Evolutionary conservation across 805 yeast genomes (phyloP).

Genomic region (Candida sakaeoensis): DNA sequence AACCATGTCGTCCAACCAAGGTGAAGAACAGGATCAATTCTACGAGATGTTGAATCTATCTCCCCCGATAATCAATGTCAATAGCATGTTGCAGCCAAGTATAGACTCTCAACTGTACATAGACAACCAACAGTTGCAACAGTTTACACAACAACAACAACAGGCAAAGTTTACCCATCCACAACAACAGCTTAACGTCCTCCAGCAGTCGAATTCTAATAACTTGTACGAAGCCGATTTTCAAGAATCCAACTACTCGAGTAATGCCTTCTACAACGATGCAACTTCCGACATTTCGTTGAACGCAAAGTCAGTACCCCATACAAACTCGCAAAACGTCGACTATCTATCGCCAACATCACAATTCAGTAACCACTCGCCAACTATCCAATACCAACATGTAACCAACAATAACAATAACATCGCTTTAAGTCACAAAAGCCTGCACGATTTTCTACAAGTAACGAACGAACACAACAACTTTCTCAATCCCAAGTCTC

Average conservation of each 20-base stretch:
- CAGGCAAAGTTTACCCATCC: too few species aligned
- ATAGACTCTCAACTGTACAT: neutral
- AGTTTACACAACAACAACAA: constrained; percentile 12
- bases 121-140: constrained; percentile 5
- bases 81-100: neutral
- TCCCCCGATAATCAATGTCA: constrained; percentile 17
- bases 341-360: constrained; percentile 13
- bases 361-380: constrained; percentile 1
- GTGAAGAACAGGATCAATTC: constrained; percentile 24
- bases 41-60: constrained; percentile 29
- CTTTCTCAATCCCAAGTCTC: constrained; percentile 19
- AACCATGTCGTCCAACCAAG: neutral
- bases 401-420: neutral
- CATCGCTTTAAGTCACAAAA: constrained; percentile 7
- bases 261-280: neutral
- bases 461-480: constrained; percentile 6
- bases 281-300: constrained; percentile 6
- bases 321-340: constrained; percentile 12
- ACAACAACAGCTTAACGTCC: neutral
- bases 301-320: neutral
- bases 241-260: neutral
- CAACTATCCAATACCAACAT: neutral
- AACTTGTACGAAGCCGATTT: neutral
- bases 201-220: neutral
- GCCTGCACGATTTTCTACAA: constrained; percentile 7